Evolutionary conservation across 2,329 filamentous ascomycete genomes (phyloP).

Genomic region (Fusarium newnesense): DNA sequence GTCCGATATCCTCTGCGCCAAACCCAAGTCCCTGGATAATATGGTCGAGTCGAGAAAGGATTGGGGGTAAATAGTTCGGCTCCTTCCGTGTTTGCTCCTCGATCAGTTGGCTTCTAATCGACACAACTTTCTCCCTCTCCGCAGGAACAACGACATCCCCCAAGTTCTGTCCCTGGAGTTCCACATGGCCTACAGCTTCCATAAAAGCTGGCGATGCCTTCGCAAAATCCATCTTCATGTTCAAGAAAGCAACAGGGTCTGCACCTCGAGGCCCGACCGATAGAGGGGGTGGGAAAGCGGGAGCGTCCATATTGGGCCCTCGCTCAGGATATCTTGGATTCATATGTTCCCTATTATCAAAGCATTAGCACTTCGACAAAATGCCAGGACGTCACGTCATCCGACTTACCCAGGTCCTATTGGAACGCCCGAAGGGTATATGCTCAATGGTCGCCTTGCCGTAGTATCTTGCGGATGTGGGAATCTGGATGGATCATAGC

Average conservation of each 20-base stretch:
- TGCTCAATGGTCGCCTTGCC: slow-evolving; percentile 61
- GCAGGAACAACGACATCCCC: slow-evolving; percentile 62
- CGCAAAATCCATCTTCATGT: slow-evolving; percentile 66
- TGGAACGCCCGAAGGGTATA: slow-evolving; percentile 59
- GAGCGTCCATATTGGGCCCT: slow-evolving; percentile 59
- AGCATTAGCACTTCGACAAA: slow-evolving; percentile 64
- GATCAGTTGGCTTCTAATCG: slow-evolving; percentile 63
- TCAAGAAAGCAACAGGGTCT: slow-evolving; percentile 69
- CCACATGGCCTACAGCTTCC: slow-evolving; percentile 63
- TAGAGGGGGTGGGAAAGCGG: slow-evolving; percentile 58
- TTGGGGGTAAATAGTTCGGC: slow-evolving; percentile 72
- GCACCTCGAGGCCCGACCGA: slow-evolving; percentile 53
- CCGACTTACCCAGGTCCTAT: slow-evolving; percentile 59
- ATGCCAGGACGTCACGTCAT: slow-evolving; percentile 54
- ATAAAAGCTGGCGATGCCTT: slow-evolving; percentile 66
- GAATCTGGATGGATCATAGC: slow-evolving; percentile 64
- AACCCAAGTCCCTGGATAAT: slow-evolving; percentile 67
- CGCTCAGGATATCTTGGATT: slow-evolving; percentile 63
- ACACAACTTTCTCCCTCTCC: slow-evolving; percentile 64
- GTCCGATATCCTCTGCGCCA: slow-evolving; percentile 61
- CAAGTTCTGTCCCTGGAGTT: slow-evolving; percentile 61
- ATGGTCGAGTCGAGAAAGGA: slow-evolving; percentile 65
- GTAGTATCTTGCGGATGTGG: slow-evolving; percentile 57
- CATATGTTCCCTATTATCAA: slow-evolving; percentile 60
- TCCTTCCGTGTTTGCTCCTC: slow-evolving; percentile 68